A percentile compares a stretch with the other conserved stretches of the same genome.
These are phyloP conservation scores for Cucumis sativus DNA, from an alignment of 306 rosid species.

Conservation along the genomic window Cucumber_9930_V3 NC_026659.2:27122001-27122500, in stretches of 20 bases:
- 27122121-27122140: constrained; percentile 68
- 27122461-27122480: constrained; percentile 52
- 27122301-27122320: constrained; percentile 79
- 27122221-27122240: constrained; percentile 50
- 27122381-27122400: constrained; percentile 74
- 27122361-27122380: constrained; percentile 87
- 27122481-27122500: neutral
- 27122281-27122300: constrained; percentile 44
- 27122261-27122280: constrained; percentile 49
- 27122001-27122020: constrained; percentile 96
- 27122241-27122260: constrained; percentile 67
- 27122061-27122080: constrained; percentile 86
- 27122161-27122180: constrained; percentile 80
- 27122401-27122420: constrained; percentile 49
- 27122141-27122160: constrained; percentile 81
- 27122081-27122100: constrained; percentile 85
- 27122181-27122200: constrained; percentile 77
- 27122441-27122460: constrained; percentile 84
- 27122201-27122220: constrained; percentile 58
- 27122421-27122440: constrained; percentile 32
- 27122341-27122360: constrained; percentile 74
- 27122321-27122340: constrained; percentile 81
- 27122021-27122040: constrained; percentile 50
- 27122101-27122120: constrained; percentile 41
- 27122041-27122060: constrained; percentile 62